These are phyloP conservation scores for Dalbergia cochinchinensis DNA, from an alignment of 306 rosid species.

Conservation along the genomic window DNA sequence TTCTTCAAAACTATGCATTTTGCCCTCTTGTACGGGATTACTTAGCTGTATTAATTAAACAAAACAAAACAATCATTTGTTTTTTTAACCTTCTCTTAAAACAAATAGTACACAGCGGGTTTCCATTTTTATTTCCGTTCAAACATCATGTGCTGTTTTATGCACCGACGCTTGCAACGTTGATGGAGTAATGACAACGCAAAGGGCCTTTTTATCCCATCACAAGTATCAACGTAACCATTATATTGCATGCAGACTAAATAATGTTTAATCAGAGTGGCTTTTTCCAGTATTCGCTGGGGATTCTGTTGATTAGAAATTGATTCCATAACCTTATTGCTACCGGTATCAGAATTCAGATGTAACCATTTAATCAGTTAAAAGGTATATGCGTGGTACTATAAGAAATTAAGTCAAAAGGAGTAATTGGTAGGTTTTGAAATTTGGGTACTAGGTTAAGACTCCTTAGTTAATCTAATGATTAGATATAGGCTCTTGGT, in stretches of 20 bases:
- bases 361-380: no score
- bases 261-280: background rate
- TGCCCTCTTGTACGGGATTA: slow-evolving; percentile 14
- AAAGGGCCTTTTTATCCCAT: background rate
- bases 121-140: background rate
- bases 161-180: background rate
- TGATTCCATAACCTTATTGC: no score
- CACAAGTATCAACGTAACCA: no score
- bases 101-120: background rate
- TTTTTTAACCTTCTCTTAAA: background rate
- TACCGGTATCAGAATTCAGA: no score
- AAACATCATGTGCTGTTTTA: background rate
- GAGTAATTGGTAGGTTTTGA: background rate
- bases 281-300: no score
- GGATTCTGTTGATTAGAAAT: no score
- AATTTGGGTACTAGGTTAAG: background rate
- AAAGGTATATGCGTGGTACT: no score
- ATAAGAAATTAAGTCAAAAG: no score
- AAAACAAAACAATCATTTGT: no score
- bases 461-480: background rate
- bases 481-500: background rate
- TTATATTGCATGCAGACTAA: no score
- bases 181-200: background rate
- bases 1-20: slow-evolving; percentile 50
- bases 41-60: slow-evolving; percentile 8